These are phyloP conservation scores for Pichia inconspicua DNA, from an alignment of 1,139 yeast genomes.

Conservation along the genomic window DNA sequence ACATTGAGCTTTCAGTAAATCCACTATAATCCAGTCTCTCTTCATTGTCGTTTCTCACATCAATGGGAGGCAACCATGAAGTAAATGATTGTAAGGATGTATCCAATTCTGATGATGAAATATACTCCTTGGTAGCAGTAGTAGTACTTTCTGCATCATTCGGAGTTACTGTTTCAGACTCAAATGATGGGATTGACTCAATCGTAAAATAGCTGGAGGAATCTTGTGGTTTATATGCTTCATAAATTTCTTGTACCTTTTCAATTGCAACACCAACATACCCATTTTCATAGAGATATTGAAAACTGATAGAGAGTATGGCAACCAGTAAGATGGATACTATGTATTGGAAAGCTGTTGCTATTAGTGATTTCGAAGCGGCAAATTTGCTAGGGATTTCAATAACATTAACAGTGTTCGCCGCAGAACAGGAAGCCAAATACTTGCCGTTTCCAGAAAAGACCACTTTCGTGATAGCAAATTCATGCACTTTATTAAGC, in stretches of 20 bases:
- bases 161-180: slow-evolving; percentile 1
- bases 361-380: slow-evolving; percentile 37
- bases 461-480: slow-evolving; percentile 70
- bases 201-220: slow-evolving; percentile 31
- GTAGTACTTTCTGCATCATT: not conserved
- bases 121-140: not conserved
- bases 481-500: slow-evolving; percentile 59
- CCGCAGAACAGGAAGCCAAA: slow-evolving; percentile 75
- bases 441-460: slow-evolving; percentile 64
- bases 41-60: not conserved
- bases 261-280: slow-evolving; percentile 28
- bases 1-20: too few species aligned
- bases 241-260: slow-evolving; percentile 36
- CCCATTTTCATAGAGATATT: slow-evolving; percentile 34
- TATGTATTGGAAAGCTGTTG: slow-evolving; percentile 40
- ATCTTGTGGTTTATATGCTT: slow-evolving; percentile 29
- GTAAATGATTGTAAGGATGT: not conserved
- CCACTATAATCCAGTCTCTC: not conserved
- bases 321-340: slow-evolving; percentile 40
- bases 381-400: slow-evolving; percentile 49
- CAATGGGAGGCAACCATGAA: not conserved
- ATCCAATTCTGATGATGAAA: not conserved
- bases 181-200: slow-evolving; percentile 24
- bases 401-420: slow-evolving; percentile 62
- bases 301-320: slow-evolving; percentile 31